Conservation (phyloP, 116 monocot genomes). For the Zostera marina region DNA sequence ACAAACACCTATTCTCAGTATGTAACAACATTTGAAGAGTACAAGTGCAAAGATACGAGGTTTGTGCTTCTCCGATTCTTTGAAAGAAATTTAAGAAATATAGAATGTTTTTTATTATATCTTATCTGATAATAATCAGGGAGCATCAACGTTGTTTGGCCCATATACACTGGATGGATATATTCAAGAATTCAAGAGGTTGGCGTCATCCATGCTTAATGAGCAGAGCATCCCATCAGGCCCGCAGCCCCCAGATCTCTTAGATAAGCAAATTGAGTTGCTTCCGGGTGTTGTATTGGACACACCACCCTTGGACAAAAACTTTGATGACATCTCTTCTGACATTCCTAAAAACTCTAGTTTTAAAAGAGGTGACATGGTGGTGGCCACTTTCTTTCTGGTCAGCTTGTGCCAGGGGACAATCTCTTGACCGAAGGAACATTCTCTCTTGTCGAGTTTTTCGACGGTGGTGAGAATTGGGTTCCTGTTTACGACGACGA, state of each 20-base stretch:
- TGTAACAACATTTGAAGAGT: conserved; percentile 84
- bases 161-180: conserved; percentile 87
- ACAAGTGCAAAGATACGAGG: conserved; percentile 90
- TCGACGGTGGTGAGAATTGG: conserved; percentile 34
- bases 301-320: conserved; percentile 31
- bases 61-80: conserved; percentile 7
- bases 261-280: conserved; percentile 62
- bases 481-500: conserved; percentile 76
- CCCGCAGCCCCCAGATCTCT: conserved; percentile 69
- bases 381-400: conserved; percentile 63
- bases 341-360: conserved; percentile 63
- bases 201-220: conserved; percentile 43
- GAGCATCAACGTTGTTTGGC: conserved; percentile 84
- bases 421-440: conserved; percentile 75
- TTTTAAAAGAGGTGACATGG: conserved; percentile 41
- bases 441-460: conserved; percentile 55
- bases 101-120: background rate
- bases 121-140: conserved; percentile 25
- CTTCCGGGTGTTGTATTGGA: conserved; percentile 58
- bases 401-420: conserved; percentile 84
- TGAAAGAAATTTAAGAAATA: background rate
- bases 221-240: conserved; percentile 18
- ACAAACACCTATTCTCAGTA: conserved; percentile 88
- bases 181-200: conserved; percentile 90
- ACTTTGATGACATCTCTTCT: conserved; percentile 52